phyloP scores from a whole-genome alignment of 106 monocot genomes.

The Platanthera zijinensis region DNA sequence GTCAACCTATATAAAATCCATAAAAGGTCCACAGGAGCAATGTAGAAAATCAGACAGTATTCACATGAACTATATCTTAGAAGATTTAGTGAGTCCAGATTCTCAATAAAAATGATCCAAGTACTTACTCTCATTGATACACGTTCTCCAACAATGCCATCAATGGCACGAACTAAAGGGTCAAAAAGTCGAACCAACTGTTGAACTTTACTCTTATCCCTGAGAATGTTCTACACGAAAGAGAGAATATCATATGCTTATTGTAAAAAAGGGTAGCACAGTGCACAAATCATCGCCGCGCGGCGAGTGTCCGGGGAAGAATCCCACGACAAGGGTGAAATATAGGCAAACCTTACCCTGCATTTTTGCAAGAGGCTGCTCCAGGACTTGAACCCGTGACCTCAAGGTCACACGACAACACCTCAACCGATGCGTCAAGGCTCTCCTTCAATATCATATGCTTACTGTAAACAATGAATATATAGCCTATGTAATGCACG shows the following conservation, averaged over 20 bases:
- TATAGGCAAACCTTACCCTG: too few relatives aligned
- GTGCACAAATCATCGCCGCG: too few relatives aligned
- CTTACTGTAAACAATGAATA: background rate
- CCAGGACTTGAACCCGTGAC: too few relatives aligned
- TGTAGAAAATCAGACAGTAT: background rate
- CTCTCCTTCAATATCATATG: background rate
- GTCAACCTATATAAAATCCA: conserved; percentile 53
- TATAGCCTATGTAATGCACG: background rate
- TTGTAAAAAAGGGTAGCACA: background rate
- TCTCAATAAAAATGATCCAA: background rate
- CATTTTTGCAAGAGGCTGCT: too few relatives aligned
- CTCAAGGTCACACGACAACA: too few relatives aligned
- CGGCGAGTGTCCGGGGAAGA: too few relatives aligned
- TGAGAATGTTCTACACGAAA: conserved; percentile 53
- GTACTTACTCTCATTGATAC: conserved; percentile 82
- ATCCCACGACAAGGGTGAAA: too few relatives aligned
- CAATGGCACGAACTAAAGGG: conserved; percentile 76
- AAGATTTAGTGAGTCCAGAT: background rate
- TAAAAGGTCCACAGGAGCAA: background rate
- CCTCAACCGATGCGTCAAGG: too few relatives aligned
- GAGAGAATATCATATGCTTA: background rate
- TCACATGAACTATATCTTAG: background rate
- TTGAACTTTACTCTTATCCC: conserved; percentile 62
- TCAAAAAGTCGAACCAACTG: conserved; percentile 64
- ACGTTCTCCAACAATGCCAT: conserved; percentile 77